These are phyloP conservation scores for Edhazardia aedis DNA, from an alignment of 371 early-diverging fungal species.

Conservation along the genomic window DNA sequence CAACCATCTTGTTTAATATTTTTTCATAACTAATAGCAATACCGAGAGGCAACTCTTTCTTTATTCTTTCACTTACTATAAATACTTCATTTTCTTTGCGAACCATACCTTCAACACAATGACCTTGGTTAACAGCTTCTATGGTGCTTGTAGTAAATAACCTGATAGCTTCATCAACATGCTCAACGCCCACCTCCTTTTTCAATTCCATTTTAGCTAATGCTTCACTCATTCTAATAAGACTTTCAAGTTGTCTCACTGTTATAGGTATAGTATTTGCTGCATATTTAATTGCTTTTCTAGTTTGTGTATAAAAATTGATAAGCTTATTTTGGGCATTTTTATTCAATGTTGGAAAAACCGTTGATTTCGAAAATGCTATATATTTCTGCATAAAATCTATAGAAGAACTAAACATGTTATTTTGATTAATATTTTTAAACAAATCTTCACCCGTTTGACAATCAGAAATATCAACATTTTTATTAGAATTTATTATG, in stretches of 20 bases:
- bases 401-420: no score
- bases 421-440: no score
- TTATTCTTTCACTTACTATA: no score
- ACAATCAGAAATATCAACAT: constrained; percentile 6
- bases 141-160: constrained; percentile 88
- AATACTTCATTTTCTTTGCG: no score
- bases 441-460: no score
- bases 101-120: constrained; percentile 46
- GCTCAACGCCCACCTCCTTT: constrained; percentile 58
- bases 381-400: constrained; percentile 36
- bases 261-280: constrained; percentile 91
- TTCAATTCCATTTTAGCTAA: constrained; percentile 84
- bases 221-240: constrained; percentile 89
- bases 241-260: constrained; percentile 88
- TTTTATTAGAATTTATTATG: not conserved
- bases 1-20: no score
- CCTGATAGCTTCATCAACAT: constrained; percentile 91
- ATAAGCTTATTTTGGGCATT: constrained; percentile 49
- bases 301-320: constrained; percentile 72
- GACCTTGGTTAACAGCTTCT: constrained; percentile 54
- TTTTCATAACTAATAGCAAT: no score
- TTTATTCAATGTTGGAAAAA: constrained; percentile 34
- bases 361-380: constrained; percentile 36
- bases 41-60: no score
- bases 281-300: constrained; percentile 58